Conservation (phyloP, 495 filamentous ascomycete genomes). For the Penicillium arizonense region DNA sequence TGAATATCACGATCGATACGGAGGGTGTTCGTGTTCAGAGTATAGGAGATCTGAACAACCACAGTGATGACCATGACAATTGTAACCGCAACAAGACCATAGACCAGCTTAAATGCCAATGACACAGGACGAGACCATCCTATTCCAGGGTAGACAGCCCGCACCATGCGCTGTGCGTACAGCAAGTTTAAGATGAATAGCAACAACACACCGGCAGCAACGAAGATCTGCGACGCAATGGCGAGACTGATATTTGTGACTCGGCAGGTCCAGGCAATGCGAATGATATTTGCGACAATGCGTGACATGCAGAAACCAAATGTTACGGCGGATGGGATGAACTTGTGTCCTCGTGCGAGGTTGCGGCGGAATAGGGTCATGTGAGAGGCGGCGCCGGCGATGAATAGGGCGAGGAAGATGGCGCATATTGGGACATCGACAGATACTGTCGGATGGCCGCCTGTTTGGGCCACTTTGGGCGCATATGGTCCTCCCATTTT, state of each 20-base stretch:
- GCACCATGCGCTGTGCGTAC: conserved; percentile 72
- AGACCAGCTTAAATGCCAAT: conserved; percentile 54
- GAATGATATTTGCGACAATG: conserved; percentile 60
- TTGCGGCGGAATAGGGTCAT: conserved; percentile 67
- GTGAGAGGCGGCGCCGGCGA: conserved; percentile 55
- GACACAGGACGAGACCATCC: conserved; percentile 61
- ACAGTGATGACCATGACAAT: conserved; percentile 69
- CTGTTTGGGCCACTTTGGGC: conserved; percentile 50
- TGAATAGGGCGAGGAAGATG: conserved; percentile 66
- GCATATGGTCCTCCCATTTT: conserved; percentile 38
- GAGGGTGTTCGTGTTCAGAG: conserved; percentile 50
- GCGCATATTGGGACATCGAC: conserved; percentile 65
- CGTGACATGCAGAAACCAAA: conserved; percentile 82
- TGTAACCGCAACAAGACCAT: conserved; percentile 56
- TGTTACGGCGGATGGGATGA: conserved; percentile 64
- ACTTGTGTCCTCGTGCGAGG: conserved; percentile 57
- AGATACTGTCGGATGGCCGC: conserved; percentile 52
- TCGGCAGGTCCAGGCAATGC: conserved; percentile 52
- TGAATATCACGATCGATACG: conserved; percentile 60
- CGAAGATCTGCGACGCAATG: conserved; percentile 73
- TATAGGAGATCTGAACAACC: conserved; percentile 65
- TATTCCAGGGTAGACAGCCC: conserved; percentile 67
- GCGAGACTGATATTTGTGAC: conserved; percentile 49
- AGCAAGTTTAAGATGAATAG: conserved; percentile 82
- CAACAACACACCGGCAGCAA: conserved; percentile 72